A percentile compares a stretch with the other conserved stretches of the same genome.
Conservation (phyloP, 2,329 filamentous ascomycete species). For the Aspergillus sp. region DNA sequence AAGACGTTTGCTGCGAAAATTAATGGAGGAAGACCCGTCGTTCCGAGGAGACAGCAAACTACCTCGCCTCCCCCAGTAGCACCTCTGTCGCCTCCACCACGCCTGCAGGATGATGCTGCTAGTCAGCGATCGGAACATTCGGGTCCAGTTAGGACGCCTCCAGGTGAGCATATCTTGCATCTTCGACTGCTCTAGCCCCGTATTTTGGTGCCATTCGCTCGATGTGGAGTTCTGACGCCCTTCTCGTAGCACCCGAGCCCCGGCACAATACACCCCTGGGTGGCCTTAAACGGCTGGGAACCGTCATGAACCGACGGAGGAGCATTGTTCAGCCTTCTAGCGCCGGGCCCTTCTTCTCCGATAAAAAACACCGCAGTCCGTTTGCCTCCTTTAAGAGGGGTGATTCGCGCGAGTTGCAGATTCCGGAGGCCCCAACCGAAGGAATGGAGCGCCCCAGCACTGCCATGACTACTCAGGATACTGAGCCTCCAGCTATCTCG, state of each 20-base stretch:
- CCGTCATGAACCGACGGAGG: slow-evolving; percentile 51
- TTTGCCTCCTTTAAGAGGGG: slow-evolving; percentile 46
- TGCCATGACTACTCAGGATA: slow-evolving; percentile 30
- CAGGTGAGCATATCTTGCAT: slow-evolving; percentile 33
- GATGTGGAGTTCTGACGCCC: slow-evolving; percentile 9
- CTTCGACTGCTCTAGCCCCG: too few relatives aligned
- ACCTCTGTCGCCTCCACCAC: slow-evolving; percentile 43
- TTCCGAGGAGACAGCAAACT: slow-evolving; percentile 25
- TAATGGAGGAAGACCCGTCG: slow-evolving; percentile 39
- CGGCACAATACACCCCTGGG: slow-evolving; percentile 46
- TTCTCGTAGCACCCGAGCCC: slow-evolving; percentile 36
- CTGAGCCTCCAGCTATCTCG: slow-evolving; percentile 25
- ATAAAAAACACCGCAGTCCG: slow-evolving; percentile 46
- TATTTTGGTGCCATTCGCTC: neutral
- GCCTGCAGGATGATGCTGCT: slow-evolving; percentile 53
- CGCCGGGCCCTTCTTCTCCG: slow-evolving; percentile 30
- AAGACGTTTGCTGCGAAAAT: slow-evolving; percentile 48
- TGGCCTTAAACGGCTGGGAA: slow-evolving; percentile 49
- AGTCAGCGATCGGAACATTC: slow-evolving; percentile 58
- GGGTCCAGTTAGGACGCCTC: slow-evolving; percentile 37
- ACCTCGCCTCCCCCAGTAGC: slow-evolving; percentile 28
- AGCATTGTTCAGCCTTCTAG: slow-evolving; percentile 42
- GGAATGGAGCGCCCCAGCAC: slow-evolving; percentile 36
- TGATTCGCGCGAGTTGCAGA: slow-evolving; percentile 42
- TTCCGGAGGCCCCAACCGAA: slow-evolving; percentile 36